phyloP scores from a whole-genome alignment of 148 eudicot species.

The Beta vulgaris region DNA sequence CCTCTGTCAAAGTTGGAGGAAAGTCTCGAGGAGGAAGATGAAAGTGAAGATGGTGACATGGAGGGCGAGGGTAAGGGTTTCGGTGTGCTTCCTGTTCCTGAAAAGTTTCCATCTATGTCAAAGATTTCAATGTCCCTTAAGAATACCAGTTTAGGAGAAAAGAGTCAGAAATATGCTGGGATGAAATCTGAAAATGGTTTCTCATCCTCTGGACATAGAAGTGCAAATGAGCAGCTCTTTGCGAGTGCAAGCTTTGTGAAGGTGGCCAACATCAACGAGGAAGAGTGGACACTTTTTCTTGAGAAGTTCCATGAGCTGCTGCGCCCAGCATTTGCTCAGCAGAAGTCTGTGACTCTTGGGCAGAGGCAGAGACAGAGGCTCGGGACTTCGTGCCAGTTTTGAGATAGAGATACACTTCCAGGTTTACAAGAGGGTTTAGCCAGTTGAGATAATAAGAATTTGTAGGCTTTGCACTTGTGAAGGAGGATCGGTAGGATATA shows the following conservation, averaged over 20 bases:
- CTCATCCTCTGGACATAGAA: constrained; percentile 73
- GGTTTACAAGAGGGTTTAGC: background rate
- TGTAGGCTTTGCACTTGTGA: constrained; percentile 32
- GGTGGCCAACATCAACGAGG: constrained; percentile 84
- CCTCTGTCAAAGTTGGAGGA: constrained; percentile 71
- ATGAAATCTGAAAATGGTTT: constrained; percentile 40
- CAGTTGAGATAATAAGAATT: constrained; percentile 25
- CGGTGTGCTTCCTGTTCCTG: constrained; percentile 7
- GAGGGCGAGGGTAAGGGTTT: constrained; percentile 26
- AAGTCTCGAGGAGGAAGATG: constrained; percentile 66
- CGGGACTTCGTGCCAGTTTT: constrained; percentile 99
- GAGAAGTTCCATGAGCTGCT: constrained; percentile 80
- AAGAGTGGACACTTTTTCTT: constrained; percentile 69
- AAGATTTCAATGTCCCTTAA: constrained; percentile 67
- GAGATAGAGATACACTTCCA: constrained; percentile 30
- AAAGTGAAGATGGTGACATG: constrained; percentile 42
- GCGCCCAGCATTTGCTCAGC: constrained; percentile 58
- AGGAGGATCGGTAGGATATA: constrained; percentile 25
- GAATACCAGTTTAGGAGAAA: constrained; percentile 53
- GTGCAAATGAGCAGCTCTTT: constrained; percentile 88
- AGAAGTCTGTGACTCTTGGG: constrained; percentile 53
- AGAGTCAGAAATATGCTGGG: constrained; percentile 39
- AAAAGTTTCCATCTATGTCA: constrained; percentile 36
- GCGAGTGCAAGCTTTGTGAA: constrained; percentile 69
- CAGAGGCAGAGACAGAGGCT: constrained; percentile 92